Base-by-base conservation (phyloP, 179 eudicot species). In the Pouteria campechiana region DNA sequence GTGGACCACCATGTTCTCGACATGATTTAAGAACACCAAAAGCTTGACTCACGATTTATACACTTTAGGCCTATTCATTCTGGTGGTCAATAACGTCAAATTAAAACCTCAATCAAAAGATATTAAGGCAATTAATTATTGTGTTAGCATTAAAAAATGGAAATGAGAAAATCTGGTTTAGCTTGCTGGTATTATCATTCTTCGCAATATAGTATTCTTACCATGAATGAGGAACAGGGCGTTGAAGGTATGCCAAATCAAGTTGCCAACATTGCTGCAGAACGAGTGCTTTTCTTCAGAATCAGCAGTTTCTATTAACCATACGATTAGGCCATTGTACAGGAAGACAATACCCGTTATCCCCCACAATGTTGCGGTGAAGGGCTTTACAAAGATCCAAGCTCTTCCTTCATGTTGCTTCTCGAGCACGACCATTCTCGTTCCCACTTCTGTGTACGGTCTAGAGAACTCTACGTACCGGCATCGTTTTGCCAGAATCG, bases 331-430 rank as follows among this genome's bases (percentile, higher is more conserved):
- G 24, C 69, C 59, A 31, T 47, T 42, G 15, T 31, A 32, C 15
- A 65, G 41, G 29, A 31, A 37, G 9, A 51, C 15, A 2, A 38
- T 10, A 3, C 28, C 0, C 8, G 42, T 37, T 0, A 48, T 34
- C 41, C 58, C 4, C 65, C 60, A 52, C 14, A 65, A 64, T 21
- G 47, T 48, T 40, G 24, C 17, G 9, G 30, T 48, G 5, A 65
- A 23, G 11, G 70, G 65, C 43, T 44, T 47, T 7, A 58, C 6
- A 8, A 65, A 65, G 10, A 40, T 47, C 70, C 70, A 65, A 38
- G 53, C 42, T 40, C 37, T 42, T 6, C 43, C 42, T 27, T 23
- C 38, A 14, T 25, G 16, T 5, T 50, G 22, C n/a, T 37, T 42
- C 17, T 46, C 48, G 13, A 16, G 44, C 1, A 44, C 52, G 5